Evolutionary conservation across 2,329 filamentous ascomycete genomes (phyloP).

Genomic region (Arthrobotrys sinensis): DNA sequence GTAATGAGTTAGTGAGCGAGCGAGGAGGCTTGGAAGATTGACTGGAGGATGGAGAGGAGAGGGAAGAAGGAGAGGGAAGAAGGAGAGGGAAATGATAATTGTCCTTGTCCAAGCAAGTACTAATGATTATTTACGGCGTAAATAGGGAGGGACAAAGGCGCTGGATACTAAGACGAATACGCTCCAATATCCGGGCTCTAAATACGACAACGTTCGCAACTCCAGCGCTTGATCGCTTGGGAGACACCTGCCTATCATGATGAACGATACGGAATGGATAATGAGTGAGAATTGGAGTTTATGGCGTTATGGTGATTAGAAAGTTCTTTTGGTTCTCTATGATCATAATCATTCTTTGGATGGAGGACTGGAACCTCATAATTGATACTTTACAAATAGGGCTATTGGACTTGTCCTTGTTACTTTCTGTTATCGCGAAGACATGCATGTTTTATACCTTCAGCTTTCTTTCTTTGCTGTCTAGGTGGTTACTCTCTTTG

Average conservation of each 20-base stretch:
- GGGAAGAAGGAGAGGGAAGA: not conserved
- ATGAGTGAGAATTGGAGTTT: not conserved
- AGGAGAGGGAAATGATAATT: not conserved
- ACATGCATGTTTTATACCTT: slow-evolving; percentile 3
- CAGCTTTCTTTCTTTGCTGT: not conserved
- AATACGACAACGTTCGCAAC: slow-evolving; percentile 48
- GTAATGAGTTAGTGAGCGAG: not conserved
- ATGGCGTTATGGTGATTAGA: slow-evolving; percentile 10
- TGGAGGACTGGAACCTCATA: not conserved
- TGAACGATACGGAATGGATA: not conserved
- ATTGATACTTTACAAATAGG: not conserved
- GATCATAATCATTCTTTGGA: not conserved
- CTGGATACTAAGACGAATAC: slow-evolving; percentile 37
- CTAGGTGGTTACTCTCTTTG: not conserved
- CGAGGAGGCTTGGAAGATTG: not conserved
- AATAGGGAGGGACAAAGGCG: slow-evolving; percentile 29
- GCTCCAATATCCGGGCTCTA: slow-evolving; percentile 38
- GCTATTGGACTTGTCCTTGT: not conserved
- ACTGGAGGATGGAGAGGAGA: not conserved
- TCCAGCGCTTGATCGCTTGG: slow-evolving; percentile 8
- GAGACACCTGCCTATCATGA: not conserved
- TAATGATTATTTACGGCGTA: slow-evolving; percentile 7
- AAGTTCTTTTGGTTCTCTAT: slow-evolving; percentile 5
- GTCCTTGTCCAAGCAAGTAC: not conserved
- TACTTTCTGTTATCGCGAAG: not conserved